A percentile compares a stretch with the other conserved stretches of the same genome.
These are phyloP conservation scores for Urostyla sp. DNA, from an alignment of 73 alveolate genomes.

Conservation along the genomic window DNA sequence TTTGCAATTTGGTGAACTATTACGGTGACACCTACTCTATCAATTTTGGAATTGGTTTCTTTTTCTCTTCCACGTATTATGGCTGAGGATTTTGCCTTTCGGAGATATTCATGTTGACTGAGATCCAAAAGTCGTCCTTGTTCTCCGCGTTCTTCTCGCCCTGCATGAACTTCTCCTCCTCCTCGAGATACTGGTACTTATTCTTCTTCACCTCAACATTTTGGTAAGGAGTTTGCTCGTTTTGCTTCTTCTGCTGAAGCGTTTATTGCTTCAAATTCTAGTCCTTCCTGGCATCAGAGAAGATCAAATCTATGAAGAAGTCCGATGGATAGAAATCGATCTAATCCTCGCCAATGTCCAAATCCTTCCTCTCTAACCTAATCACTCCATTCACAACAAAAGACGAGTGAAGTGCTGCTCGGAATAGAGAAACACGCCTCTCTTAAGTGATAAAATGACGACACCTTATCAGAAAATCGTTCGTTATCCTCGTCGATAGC, in stretches of 20 bases:
- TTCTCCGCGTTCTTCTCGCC: constrained; percentile 20
- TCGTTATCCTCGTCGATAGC: constrained; percentile 31
- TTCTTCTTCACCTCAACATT: not conserved
- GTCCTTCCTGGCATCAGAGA: constrained; percentile 46
- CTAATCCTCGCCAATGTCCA: constrained; percentile 52
- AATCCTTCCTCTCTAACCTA: constrained; percentile 17
- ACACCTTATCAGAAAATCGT: constrained; percentile 46
- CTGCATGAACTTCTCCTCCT: constrained; percentile 12
- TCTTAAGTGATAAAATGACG: constrained; percentile 41
- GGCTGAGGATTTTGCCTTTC: not conserved
- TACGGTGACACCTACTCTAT: not conserved
- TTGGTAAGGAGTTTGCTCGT: not conserved
- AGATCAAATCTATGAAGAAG: constrained; percentile 58
- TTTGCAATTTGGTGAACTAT: not conserved
- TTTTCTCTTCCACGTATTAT: not conserved
- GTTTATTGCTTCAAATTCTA: not conserved
- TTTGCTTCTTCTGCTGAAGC: constrained; percentile 29
- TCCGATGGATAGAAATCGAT: constrained; percentile 36
- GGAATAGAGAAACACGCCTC: constrained; percentile 37
- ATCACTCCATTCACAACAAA: constrained; percentile 21
- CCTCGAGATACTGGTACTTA: constrained; percentile 16
- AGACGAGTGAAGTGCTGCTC: constrained; percentile 56
- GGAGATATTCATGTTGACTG: not conserved
- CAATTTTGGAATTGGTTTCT: not conserved
- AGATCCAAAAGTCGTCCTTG: constrained; percentile 47